Conservation (phyloP, 108 stramenopile genomes). For the Nitzschia sp. region DNA sequence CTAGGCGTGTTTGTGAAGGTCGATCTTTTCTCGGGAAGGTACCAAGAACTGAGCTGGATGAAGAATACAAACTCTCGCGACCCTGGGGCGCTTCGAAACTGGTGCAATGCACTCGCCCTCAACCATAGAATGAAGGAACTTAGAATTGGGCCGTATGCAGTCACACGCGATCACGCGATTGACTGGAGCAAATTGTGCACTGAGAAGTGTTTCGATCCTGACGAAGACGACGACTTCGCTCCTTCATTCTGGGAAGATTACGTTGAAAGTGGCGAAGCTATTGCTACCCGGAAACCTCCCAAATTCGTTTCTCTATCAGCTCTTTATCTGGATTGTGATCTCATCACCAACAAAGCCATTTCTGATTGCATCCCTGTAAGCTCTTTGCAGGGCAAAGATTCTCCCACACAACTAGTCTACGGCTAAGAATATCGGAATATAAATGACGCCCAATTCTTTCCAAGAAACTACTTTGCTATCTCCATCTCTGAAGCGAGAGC, state of each 20-base stretch:
- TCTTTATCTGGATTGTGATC: slow-evolving; percentile 59
- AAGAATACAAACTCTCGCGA: slow-evolving; percentile 29
- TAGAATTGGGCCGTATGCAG: slow-evolving; percentile 53
- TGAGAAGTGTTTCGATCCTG: slow-evolving; percentile 45
- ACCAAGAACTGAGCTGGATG: slow-evolving; percentile 68
- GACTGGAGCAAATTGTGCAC: slow-evolving; percentile 38
- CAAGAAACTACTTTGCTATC: slow-evolving; percentile 3
- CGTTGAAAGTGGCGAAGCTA: slow-evolving; percentile 13
- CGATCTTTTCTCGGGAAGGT: slow-evolving; percentile 49
- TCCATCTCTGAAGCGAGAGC: slow-evolving; percentile 51
- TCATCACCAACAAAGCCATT: slow-evolving; percentile 64
- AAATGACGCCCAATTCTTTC: not conserved
- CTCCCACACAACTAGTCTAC: slow-evolving; percentile 53
- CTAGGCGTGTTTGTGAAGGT: slow-evolving; percentile 61
- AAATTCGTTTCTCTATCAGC: slow-evolving; percentile 60
- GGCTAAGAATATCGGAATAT: slow-evolving; percentile 3
- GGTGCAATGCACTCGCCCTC: slow-evolving; percentile 59
- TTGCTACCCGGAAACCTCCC: slow-evolving; percentile 20
- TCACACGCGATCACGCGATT: slow-evolving; percentile 11
- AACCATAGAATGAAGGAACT: slow-evolving; percentile 62
- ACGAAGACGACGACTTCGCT: slow-evolving; percentile 57
- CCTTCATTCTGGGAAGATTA: slow-evolving; percentile 44
- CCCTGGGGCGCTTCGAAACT: slow-evolving; percentile 30
- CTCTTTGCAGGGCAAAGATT: slow-evolving; percentile 40
- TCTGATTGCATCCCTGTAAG: slow-evolving; percentile 49